Conservation (phyloP, 2,329 filamentous ascomycete genomes). For the Colletotrichum limetticola region DNA sequence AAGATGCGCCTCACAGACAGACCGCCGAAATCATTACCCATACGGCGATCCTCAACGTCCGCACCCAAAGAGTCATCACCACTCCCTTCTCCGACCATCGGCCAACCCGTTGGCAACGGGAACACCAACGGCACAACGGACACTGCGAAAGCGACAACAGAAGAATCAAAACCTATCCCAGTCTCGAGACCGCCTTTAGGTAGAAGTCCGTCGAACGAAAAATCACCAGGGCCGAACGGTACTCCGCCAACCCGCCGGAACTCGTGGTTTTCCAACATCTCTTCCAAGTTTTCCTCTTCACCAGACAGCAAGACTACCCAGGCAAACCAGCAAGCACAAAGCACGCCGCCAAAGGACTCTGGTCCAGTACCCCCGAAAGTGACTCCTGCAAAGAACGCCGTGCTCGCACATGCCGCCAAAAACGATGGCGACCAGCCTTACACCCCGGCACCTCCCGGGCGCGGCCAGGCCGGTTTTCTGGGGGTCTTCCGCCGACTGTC, state of each 20-base stretch:
- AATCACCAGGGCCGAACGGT: constrained; percentile 39
- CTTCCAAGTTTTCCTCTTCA: constrained; percentile 85
- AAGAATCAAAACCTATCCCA: constrained; percentile 42
- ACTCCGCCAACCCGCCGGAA: constrained; percentile 66
- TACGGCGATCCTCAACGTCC: constrained; percentile 25
- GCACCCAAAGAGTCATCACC: constrained; percentile 19
- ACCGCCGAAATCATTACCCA: constrained; percentile 18
- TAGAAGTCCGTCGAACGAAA: constrained; percentile 47
- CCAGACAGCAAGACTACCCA: constrained; percentile 49
- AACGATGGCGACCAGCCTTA: constrained; percentile 73
- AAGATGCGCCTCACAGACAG: constrained; percentile 32
- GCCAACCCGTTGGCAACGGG: constrained; percentile 24
- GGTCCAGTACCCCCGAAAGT: constrained; percentile 53
- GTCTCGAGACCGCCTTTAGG: constrained; percentile 42
- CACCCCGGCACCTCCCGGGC: constrained; percentile 78
- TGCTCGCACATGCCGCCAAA: constrained; percentile 66
- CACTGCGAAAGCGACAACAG: constrained; percentile 15
- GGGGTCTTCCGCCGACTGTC: constrained; percentile 86
- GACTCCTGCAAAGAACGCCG: constrained; percentile 65
- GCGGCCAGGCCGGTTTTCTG: constrained; percentile 77
- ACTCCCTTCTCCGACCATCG: constrained; percentile 20
- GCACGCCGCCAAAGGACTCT: constrained; percentile 46
- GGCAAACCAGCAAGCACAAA: constrained; percentile 47
- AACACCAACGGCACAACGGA: constrained; percentile 19
- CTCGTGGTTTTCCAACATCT: constrained; percentile 95